Evolutionary conservation across 129 eudicot species (phyloP).

Genomic region (Tagetes erecta): DNA sequence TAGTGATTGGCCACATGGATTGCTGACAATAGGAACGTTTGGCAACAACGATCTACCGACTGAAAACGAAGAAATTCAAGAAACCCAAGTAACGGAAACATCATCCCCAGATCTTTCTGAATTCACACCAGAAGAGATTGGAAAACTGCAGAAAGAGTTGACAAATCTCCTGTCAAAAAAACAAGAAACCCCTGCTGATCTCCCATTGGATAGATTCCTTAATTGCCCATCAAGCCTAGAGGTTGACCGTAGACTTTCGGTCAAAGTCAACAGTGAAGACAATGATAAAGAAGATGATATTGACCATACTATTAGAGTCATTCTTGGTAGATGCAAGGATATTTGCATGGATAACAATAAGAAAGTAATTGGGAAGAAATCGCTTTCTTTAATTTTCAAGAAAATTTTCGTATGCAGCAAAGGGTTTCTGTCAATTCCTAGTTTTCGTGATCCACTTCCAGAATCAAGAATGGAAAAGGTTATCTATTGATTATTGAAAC

Average conservation of each 20-base stretch:
- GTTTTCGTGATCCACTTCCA: constrained; percentile 71
- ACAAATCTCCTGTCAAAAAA: constrained; percentile 67
- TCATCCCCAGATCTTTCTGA: constrained; percentile 82
- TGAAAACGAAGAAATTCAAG: constrained; percentile 40
- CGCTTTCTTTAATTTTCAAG: constrained; percentile 76
- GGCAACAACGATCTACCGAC: constrained; percentile 54
- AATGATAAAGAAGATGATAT: constrained; percentile 72
- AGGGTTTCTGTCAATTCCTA: constrained; percentile 78
- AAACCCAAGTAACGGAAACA: constrained; percentile 35
- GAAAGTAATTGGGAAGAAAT: constrained; percentile 67
- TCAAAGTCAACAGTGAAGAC: constrained; percentile 42
- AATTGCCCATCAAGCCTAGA: constrained; percentile 98
- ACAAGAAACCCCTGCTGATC: constrained; percentile 57
- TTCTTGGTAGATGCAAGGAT: constrained; percentile 90
- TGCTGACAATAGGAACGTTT: constrained; percentile 85
- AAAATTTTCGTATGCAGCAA: constrained; percentile 79
- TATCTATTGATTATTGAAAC: background rate
- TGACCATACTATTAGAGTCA: constrained; percentile 81
- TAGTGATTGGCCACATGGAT: constrained; percentile 89
- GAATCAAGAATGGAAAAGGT: constrained; percentile 99
- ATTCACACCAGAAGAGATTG: constrained; percentile 88
- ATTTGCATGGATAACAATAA: constrained; percentile 68
- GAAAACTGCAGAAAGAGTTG: constrained; percentile 69
- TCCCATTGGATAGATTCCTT: constrained; percentile 94
- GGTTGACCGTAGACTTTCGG: constrained; percentile 74